Percentiles rank a stretch among this genome's conserved stretches.
Evolutionary conservation across 2,329 filamentous ascomycete genomes (phyloP).

Genomic region (Chrysosporium keratinophilum): DNA sequence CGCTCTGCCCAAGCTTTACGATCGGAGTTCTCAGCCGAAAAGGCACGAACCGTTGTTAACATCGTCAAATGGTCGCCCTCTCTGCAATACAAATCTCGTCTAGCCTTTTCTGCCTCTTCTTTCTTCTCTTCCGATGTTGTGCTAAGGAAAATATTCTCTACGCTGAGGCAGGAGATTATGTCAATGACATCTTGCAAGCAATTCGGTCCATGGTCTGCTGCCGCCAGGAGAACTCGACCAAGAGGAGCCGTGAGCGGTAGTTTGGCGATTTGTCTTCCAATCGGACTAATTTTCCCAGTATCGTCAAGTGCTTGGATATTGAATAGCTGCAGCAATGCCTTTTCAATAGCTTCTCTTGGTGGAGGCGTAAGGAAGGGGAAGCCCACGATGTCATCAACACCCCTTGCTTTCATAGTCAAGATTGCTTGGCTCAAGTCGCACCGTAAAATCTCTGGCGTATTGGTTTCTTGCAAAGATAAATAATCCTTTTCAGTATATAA

Average conservation of each 20-base stretch:
- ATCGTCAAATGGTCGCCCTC: constrained; percentile 57
- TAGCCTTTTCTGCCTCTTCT: constrained; percentile 47
- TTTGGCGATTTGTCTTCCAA: constrained; percentile 66
- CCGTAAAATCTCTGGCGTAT: constrained; percentile 78
- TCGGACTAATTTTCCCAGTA: constrained; percentile 59
- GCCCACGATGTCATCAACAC: constrained; percentile 65
- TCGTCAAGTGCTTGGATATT: constrained; percentile 66
- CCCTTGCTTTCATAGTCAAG: constrained; percentile 85
- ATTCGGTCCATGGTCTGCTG: constrained; percentile 57
- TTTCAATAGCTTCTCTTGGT: constrained; percentile 64
- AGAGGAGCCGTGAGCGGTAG: constrained; percentile 75
- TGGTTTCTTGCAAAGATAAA: constrained; percentile 57
- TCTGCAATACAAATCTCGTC: constrained; percentile 47
- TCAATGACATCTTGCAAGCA: constrained; percentile 79
- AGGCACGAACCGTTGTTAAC: constrained; percentile 50
- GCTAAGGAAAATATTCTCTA: constrained; percentile 54
- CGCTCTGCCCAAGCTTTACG: constrained; percentile 51
- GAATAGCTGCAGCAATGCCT: constrained; percentile 69
- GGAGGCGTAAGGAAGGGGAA: constrained; percentile 84
- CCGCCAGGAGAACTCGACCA: constrained; percentile 72
- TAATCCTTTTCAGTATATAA: constrained; percentile 78
- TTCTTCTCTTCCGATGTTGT: constrained; percentile 50
- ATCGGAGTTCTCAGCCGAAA: constrained; percentile 48
- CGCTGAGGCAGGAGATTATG: constrained; percentile 58
- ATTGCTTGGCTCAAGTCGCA: constrained; percentile 80